Conservation (phyloP, 2,329 filamentous ascomycete genomes). For the Arthrobotrys pseudoclavata region DNA sequence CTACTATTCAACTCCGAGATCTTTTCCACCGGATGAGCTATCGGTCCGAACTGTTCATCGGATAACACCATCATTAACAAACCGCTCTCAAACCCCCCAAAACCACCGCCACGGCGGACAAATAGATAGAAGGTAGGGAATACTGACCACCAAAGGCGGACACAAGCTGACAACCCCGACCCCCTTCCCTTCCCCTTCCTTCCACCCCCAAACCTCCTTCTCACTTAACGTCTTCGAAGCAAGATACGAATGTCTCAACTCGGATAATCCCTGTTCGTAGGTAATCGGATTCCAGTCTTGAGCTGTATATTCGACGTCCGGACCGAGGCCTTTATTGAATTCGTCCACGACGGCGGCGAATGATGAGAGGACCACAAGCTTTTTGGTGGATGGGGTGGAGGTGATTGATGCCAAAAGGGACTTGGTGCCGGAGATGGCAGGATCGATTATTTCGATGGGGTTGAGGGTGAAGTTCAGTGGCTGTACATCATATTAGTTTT, state of each 20-base stretch:
- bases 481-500: conserved; percentile 6
- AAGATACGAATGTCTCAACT: conserved; percentile 65
- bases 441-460: conserved; percentile 35
- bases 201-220: conserved; percentile 48
- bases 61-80: not conserved
- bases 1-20: conserved; percentile 67
- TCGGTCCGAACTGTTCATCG: conserved; percentile 66
- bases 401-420: conserved; percentile 61
- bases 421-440: conserved; percentile 41
- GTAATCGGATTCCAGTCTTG: conserved; percentile 74
- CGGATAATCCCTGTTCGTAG: conserved; percentile 68
- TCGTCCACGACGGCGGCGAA: conserved; percentile 76
- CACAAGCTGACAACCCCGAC: conserved; percentile 43
- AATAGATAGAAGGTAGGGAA: not conserved
- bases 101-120: not conserved
- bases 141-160: conserved; percentile 43
- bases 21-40: conserved; percentile 66
- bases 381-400: conserved; percentile 65
- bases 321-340: conserved; percentile 69
- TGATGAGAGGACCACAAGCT: conserved; percentile 74
- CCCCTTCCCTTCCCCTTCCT: conserved; percentile 3
- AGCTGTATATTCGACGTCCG: conserved; percentile 70
- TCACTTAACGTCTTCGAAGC: conserved; percentile 64
- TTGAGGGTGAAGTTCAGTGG: conserved; percentile 47
- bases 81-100: not conserved